phyloP scores from a whole-genome alignment of 2,329 filamentous ascomycete genomes.

The Pseudogymnoascus sp. region DNA sequence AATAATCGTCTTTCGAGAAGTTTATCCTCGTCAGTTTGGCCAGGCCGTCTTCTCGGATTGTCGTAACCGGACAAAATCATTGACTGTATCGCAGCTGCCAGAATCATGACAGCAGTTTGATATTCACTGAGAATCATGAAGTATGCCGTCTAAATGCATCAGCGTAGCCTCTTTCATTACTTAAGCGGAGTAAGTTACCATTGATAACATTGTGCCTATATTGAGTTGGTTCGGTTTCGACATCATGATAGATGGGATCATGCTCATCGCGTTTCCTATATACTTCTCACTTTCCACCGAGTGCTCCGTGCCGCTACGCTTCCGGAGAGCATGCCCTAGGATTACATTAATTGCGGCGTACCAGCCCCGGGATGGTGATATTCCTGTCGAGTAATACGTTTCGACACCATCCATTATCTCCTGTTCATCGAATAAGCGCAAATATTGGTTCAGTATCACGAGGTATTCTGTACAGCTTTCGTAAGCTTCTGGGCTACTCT shows the following conservation, averaged over 20 bases:
- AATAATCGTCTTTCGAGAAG: not conserved
- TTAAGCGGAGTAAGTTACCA: slow-evolving; percentile 7
- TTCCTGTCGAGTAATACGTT: slow-evolving; percentile 11
- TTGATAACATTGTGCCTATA: slow-evolving; percentile 13
- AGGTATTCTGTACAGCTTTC: slow-evolving; percentile 8
- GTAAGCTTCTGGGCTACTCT: not conserved
- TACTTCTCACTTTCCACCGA: slow-evolving; percentile 10
- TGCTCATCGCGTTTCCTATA: slow-evolving; percentile 14
- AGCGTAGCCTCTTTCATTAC: not conserved
- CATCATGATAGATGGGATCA: slow-evolving; percentile 14
- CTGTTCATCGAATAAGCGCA: slow-evolving; percentile 13
- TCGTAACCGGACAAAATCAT: slow-evolving; percentile 14
- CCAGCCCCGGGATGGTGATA: not conserved
- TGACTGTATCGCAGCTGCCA: slow-evolving; percentile 13
- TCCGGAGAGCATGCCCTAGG: slow-evolving; percentile 12
- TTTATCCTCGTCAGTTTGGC: not conserved
- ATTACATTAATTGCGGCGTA: slow-evolving; percentile 15
- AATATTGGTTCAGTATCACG: slow-evolving; percentile 10
- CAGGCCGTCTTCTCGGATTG: not conserved
- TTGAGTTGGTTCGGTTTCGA: slow-evolving; percentile 11
- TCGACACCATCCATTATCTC: slow-evolving; percentile 11
- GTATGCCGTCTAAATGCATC: slow-evolving; percentile 10
- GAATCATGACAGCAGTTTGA: slow-evolving; percentile 12
- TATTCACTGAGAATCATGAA: slow-evolving; percentile 16
- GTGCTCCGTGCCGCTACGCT: not conserved